Percentiles rank a stretch among this genome's conserved stretches.
Evolutionary conservation across 805 yeast genomes (phyloP).

Genomic region (Cyberlindnera xishuangbannaensis): DNA sequence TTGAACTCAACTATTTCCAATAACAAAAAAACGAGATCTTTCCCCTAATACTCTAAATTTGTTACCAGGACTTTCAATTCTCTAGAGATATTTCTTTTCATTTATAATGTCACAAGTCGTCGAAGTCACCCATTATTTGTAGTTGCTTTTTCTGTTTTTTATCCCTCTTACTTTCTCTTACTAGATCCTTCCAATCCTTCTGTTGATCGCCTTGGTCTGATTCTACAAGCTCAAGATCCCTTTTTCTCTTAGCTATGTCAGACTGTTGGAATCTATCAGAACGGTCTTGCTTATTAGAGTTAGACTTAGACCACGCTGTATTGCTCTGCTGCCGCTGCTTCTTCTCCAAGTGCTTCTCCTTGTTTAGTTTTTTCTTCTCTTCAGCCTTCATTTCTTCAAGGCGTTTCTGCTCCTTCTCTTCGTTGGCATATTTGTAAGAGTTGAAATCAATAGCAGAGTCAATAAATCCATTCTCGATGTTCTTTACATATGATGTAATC

Average conservation of each 20-base stretch:
- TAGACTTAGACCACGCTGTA: conserved; percentile 34
- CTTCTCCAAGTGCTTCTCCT: conserved; percentile 28
- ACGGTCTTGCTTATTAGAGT: conserved; percentile 42
- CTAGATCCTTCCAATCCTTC: conserved; percentile 84
- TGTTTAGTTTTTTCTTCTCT: conserved; percentile 25
- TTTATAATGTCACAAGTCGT: too few species aligned
- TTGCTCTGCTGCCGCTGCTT: too few species aligned
- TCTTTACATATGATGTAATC: conserved; percentile 42
- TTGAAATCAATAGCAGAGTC: conserved; percentile 40
- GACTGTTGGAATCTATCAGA: conserved; percentile 43
- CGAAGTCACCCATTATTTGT: conserved; percentile 54
- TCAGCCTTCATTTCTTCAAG: conserved; percentile 47
- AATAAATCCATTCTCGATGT: conserved; percentile 75
- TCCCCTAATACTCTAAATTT: too few species aligned
- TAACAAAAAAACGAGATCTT: too few species aligned
- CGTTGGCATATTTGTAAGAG: conserved; percentile 54
- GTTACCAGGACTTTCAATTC: too few species aligned
- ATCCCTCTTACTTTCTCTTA: conserved; percentile 57
- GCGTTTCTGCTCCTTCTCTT: conserved; percentile 57
- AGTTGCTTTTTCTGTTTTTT: conserved; percentile 33
- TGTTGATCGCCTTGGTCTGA: conserved; percentile 38
- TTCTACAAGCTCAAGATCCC: conserved; percentile 58
- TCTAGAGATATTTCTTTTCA: too few species aligned
- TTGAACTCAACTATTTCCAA: conserved; percentile 3
- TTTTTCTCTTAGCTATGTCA: conserved; percentile 24